These are phyloP conservation scores for Epichloe sp. DNA, from an alignment of 2,329 filamentous ascomycete species.

Conservation along the genomic window DNA sequence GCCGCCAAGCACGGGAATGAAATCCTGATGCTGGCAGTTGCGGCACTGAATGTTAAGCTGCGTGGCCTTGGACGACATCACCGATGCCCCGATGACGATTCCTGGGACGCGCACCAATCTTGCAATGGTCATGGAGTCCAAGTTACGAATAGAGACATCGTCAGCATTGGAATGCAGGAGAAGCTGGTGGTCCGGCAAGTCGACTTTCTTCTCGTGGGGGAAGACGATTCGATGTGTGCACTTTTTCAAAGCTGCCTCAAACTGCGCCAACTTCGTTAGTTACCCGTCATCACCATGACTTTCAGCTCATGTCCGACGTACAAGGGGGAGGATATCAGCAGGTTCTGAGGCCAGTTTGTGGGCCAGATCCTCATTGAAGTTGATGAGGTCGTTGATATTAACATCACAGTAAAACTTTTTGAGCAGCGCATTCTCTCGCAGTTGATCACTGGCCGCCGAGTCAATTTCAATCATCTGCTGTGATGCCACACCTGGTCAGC, in stretches of 20 bases:
- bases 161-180: conserved; percentile 87
- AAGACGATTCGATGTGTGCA: conserved; percentile 92
- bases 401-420: conserved; percentile 95
- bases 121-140: conserved; percentile 85
- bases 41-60: conserved; percentile 77
- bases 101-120: conserved; percentile 93
- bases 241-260: conserved; percentile 77
- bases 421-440: conserved; percentile 85
- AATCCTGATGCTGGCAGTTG: conserved; percentile 62
- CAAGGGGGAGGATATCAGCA: conserved; percentile 73
- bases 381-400: conserved; percentile 90
- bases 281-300: not conserved
- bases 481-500: not conserved
- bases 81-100: conserved; percentile 94
- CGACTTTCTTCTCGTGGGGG: conserved; percentile 47
- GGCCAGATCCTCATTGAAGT: conserved; percentile 88
- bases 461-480: conserved; percentile 6
- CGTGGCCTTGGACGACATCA: conserved; percentile 91
- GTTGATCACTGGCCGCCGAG: conserved; percentile 59
- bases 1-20: conserved; percentile 64
- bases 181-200: conserved; percentile 82
- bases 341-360: conserved; percentile 83
- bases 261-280: conserved; percentile 37
- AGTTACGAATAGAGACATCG: conserved; percentile 82
- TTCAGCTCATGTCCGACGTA: conserved; percentile 28